Conservation (phyloP, 306 rosid genomes). For the Elaeagnus macrophylla region DNA sequence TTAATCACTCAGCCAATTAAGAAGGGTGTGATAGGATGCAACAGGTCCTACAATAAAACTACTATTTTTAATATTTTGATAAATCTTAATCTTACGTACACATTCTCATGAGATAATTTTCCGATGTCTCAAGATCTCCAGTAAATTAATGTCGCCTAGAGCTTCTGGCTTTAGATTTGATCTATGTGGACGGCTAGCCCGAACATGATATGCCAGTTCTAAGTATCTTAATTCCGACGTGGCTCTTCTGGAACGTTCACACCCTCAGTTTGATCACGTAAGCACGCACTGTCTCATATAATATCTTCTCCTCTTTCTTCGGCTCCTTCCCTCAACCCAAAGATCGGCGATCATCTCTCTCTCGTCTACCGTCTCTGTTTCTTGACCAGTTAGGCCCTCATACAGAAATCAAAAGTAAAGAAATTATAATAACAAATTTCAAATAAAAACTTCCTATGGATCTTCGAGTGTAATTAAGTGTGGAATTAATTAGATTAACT, state of each 20-base stretch:
- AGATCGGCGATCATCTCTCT: constrained; percentile 23
- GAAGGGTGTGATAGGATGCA: no score
- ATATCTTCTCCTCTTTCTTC: constrained; percentile 13
- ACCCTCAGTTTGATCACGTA: constrained; percentile 53
- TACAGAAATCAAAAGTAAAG: not conserved
- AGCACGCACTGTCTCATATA: constrained; percentile 8
- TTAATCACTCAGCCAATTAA: no score
- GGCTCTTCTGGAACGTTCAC: constrained; percentile 30
- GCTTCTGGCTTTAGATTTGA: constrained; percentile 50
- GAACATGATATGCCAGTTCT: constrained; percentile 28
- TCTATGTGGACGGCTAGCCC: constrained; percentile 32
- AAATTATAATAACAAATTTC: not conserved
- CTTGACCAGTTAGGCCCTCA: constrained; percentile 27
- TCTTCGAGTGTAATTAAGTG: not conserved
- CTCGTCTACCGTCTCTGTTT: constrained; percentile 3
- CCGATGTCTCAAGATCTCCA: constrained; percentile 22
- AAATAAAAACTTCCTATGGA: not conserved
- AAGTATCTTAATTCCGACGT: constrained; percentile 49
- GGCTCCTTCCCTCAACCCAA: constrained; percentile 3
- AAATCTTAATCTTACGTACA: no score
- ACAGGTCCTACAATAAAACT: no score
- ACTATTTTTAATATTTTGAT: no score
- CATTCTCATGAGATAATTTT: no score
- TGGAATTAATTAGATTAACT: not conserved
- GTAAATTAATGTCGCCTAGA: constrained; percentile 23